Percentiles rank a stretch among this genome's conserved stretches.
phyloP scores from a whole-genome alignment of 1,139 yeast species.

The Pichia sp. region DNA sequence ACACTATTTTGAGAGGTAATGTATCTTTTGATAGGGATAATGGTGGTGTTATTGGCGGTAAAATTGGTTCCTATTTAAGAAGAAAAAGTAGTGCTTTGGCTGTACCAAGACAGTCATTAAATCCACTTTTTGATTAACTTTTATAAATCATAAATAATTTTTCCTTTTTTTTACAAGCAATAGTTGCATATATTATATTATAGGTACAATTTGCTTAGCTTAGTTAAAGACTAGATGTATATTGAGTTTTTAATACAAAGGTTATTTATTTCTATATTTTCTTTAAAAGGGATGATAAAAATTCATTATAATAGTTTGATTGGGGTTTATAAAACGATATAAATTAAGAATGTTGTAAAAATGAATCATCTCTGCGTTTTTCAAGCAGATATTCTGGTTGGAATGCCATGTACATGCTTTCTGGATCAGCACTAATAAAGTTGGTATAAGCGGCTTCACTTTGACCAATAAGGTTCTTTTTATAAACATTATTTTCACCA shows the following conservation, averaged over 20 bases:
- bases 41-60: conserved; percentile 25
- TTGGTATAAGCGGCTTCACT: conserved; percentile 63
- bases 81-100: conserved; percentile 21
- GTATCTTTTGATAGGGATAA: conserved; percentile 34
- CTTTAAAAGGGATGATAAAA: too few species aligned
- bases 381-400: conserved; percentile 13
- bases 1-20: conserved; percentile 36
- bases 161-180: too few species aligned
- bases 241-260: too few species aligned
- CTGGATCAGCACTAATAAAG: conserved; percentile 52
- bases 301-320: background rate
- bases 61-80: conserved; percentile 27
- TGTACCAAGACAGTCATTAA: conserved; percentile 4
- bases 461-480: conserved; percentile 37
- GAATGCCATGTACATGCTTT: conserved; percentile 39
- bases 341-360: conserved; percentile 3
- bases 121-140: conserved; percentile 4
- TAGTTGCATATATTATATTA: too few species aligned
- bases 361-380: conserved; percentile 13
- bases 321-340: background rate
- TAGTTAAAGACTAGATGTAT: too few species aligned
- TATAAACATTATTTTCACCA: conserved; percentile 29
- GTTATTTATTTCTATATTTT: too few species aligned
- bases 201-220: too few species aligned
- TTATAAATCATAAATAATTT: too few species aligned